phyloP scores from a whole-genome alignment of 169 alveolate genomes.

The Plasmodium adleri region DNA sequence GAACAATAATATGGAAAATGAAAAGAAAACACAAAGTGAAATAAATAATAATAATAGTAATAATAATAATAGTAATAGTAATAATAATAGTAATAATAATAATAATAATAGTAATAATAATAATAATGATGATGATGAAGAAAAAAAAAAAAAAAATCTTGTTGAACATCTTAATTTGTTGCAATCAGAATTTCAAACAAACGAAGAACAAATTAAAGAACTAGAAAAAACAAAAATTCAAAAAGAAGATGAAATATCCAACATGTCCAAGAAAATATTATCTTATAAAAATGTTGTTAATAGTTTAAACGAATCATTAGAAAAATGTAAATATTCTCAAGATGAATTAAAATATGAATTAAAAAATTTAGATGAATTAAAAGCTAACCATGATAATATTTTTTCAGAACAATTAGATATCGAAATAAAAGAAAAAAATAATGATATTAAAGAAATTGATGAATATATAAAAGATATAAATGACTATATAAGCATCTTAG shows the following conservation, averaged over 20 bases:
- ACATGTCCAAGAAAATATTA: slow-evolving; percentile 20
- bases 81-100: too few species aligned
- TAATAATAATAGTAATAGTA: not conserved
- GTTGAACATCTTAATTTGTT: not conserved
- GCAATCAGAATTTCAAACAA: slow-evolving; percentile 12
- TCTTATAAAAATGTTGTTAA: slow-evolving; percentile 33
- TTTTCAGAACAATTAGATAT: slow-evolving; percentile 62
- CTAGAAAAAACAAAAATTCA: slow-evolving; percentile 33
- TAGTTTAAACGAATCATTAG: slow-evolving; percentile 41
- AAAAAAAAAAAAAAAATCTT: not conserved
- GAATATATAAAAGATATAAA: slow-evolving; percentile 17
- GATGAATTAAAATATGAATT: slow-evolving; percentile 47
- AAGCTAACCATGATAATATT: slow-evolving; percentile 46
- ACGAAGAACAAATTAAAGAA: slow-evolving; percentile 43
- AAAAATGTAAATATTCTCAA: slow-evolving; percentile 43
- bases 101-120: too few species aligned
- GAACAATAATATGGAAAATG: not conserved
- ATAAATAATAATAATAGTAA: not conserved
- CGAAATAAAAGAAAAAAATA: slow-evolving; percentile 68
- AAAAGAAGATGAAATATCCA: slow-evolving; percentile 27
- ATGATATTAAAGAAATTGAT: slow-evolving; percentile 20
- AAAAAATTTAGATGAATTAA: slow-evolving; percentile 45
- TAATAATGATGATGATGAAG: not conserved
- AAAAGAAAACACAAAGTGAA: not conserved
- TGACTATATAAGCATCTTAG: slow-evolving; percentile 19